Percentiles rank a stretch among this genome's conserved stretches.
Conservation (phyloP, 78 protist species). For the Emiliania huxleyi region DNA sequence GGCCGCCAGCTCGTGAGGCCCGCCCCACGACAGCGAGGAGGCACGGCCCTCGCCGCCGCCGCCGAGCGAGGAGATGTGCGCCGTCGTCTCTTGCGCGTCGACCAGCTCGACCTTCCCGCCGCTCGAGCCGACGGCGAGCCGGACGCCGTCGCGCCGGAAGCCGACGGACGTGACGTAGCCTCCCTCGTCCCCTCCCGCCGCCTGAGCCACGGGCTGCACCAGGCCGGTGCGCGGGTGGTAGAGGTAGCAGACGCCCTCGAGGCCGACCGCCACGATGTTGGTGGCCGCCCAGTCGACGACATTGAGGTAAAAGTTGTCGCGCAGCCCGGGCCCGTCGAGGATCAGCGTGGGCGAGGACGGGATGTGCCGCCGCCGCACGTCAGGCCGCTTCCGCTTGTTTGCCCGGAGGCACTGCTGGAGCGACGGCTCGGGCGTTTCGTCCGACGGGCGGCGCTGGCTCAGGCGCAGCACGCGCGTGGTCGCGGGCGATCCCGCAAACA, state of each 20-base stretch:
- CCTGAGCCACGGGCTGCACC: background rate
- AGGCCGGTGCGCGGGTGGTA: slow-evolving; percentile 96
- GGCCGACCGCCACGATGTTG: slow-evolving; percentile 95
- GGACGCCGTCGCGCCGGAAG: background rate
- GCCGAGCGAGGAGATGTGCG: slow-evolving; percentile 76
- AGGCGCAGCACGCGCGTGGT: slow-evolving; percentile 56
- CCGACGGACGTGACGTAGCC: background rate
- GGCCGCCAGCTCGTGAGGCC: background rate
- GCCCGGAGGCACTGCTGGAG: slow-evolving; percentile 47
- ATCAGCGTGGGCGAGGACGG: slow-evolving; percentile 30
- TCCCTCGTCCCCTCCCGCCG: too few species aligned
- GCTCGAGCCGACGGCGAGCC: slow-evolving; percentile 91
- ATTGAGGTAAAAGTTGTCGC: slow-evolving; percentile 56
- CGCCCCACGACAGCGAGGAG: slow-evolving; percentile 94
- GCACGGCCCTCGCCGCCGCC: slow-evolving; percentile 93
- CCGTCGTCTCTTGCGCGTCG: slow-evolving; percentile 72
- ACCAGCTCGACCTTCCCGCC: slow-evolving; percentile 82
- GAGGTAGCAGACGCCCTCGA: slow-evolving; percentile 88
- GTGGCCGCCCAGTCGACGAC: slow-evolving; percentile 57
- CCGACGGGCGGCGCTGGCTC: slow-evolving; percentile 68
- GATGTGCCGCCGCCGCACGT: background rate
- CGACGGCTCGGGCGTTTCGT: slow-evolving; percentile 48
- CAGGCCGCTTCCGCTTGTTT: background rate
- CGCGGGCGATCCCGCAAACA: background rate
- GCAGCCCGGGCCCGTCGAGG: slow-evolving; percentile 61